A percentile compares a stretch with the other conserved stretches of the same genome.
These are phyloP conservation scores for Epichloe bromicola DNA, from an alignment of 2,329 filamentous ascomycete species.

Conservation along the genomic window DNA sequence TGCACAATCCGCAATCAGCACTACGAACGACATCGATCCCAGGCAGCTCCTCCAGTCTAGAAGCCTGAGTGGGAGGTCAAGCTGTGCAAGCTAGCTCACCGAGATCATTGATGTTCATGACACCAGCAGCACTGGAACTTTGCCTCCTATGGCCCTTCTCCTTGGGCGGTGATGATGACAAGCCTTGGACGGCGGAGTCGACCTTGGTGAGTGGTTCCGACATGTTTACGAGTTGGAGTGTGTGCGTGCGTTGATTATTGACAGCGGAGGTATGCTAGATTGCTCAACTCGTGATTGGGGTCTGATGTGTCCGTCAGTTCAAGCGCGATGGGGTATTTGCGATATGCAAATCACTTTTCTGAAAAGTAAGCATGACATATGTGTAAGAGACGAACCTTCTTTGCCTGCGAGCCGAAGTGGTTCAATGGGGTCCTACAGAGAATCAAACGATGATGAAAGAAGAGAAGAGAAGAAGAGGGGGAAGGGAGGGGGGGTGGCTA, in stretches of 20 bases:
- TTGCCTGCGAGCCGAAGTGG: neutral
- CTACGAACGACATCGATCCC: too few relatives aligned
- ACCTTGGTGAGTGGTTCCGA: slow-evolving; percentile 62
- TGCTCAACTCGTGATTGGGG: neutral
- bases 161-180: slow-evolving; percentile 53
- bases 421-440: slow-evolving; percentile 8
- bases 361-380: neutral
- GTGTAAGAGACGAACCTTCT: slow-evolving; percentile 3
- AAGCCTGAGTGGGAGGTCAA: neutral
- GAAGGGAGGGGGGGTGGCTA: slow-evolving; percentile 9
- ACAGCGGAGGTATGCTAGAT: neutral
- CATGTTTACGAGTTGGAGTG: slow-evolving; percentile 16
- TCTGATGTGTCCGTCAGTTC: neutral
- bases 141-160: slow-evolving; percentile 55
- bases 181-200: slow-evolving; percentile 79
- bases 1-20: neutral
- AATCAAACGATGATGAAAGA: slow-evolving; percentile 10
- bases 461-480: slow-evolving; percentile 9
- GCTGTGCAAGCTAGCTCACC: slow-evolving; percentile 41
- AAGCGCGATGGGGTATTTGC: neutral
- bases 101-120: slow-evolving; percentile 68
- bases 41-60: neutral
- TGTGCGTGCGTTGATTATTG: neutral
- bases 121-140: slow-evolving; percentile 58
- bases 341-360: neutral